Conservation (phyloP, 2,329 filamentous ascomycete genomes). For the Aspergillus brasiliensis region DNA sequence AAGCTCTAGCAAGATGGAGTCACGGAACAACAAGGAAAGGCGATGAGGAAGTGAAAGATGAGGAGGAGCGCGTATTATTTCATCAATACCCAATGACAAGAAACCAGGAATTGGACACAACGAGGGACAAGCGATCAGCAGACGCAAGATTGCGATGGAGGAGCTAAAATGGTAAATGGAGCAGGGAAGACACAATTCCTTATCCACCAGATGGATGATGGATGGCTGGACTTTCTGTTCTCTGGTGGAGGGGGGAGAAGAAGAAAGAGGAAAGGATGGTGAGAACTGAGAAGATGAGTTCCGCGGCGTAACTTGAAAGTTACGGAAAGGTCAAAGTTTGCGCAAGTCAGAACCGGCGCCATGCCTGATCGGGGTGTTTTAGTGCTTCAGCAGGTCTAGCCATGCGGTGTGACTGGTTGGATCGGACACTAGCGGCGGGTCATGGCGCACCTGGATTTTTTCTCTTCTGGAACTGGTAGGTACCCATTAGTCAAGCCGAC, state of each 20-base stretch:
- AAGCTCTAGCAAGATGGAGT: slow-evolving; percentile 1
- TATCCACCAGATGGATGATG: slow-evolving; percentile 1
- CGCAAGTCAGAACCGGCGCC: slow-evolving; percentile 10
- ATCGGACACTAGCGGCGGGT: slow-evolving; percentile 12
- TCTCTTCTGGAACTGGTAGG: neutral
- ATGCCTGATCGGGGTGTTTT: slow-evolving; percentile 2
- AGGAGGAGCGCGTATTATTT: neutral
- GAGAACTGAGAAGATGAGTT: slow-evolving; percentile 6
- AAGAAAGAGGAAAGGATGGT: slow-evolving; percentile 11
- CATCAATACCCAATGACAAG: slow-evolving; percentile 5
- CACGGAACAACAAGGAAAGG: neutral
- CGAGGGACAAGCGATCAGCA: neutral
- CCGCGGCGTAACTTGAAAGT: slow-evolving; percentile 1
- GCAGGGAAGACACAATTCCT: neutral
- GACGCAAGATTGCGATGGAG: neutral
- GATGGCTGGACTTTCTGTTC: neutral
- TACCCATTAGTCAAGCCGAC: neutral
- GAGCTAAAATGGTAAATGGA: neutral
- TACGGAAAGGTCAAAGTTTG: slow-evolving; percentile 16
- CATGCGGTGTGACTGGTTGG: slow-evolving; percentile 5
- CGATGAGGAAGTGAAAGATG: neutral
- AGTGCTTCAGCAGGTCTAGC: neutral
- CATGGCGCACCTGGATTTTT: slow-evolving; percentile 13
- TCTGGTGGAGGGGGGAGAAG: neutral
- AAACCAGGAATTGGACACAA: neutral